Evolutionary conservation across 129 eudicot species (phyloP).

Genomic region (Daucus carota): DNA sequence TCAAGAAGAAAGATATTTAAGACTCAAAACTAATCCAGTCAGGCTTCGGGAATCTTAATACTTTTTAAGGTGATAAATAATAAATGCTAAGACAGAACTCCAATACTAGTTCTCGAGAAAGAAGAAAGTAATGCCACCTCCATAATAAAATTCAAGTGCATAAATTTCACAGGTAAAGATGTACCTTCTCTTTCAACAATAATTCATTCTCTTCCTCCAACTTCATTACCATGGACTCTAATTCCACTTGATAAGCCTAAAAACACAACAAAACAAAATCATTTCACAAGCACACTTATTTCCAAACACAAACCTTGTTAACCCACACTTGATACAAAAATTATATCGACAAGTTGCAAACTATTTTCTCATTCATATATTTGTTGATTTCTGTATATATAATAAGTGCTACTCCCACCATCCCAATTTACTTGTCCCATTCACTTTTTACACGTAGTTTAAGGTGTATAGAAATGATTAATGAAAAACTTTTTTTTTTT

Average conservation of each 20-base stretch:
- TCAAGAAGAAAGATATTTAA: neutral
- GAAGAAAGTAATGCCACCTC: neutral
- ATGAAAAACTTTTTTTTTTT: no score
- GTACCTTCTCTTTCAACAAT: conserved; percentile 62
- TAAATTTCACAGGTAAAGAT: no score
- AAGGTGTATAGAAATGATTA: no score
- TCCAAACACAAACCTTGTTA: neutral
- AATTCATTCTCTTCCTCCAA: conserved; percentile 79
- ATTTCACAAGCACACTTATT: neutral
- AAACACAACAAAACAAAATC: conserved; percentile 17
- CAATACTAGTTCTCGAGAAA: neutral
- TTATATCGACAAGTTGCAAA: neutral
- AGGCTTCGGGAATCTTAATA: neutral
- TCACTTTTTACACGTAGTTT: no score
- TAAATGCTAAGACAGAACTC: neutral
- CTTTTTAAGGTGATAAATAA: neutral
- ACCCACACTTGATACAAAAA: neutral
- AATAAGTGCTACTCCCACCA: no score
- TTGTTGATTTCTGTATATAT: no score
- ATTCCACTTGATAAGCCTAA: conserved; percentile 83
- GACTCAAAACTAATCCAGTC: neutral
- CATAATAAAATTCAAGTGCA: neutral
- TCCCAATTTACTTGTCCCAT: no score
- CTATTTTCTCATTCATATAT: neutral
- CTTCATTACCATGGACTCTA: conserved; percentile 67